These are phyloP conservation scores for Entomortierella lignicola DNA, from an alignment of 192 early-diverging fungal species.

Conservation along the genomic window DNA sequence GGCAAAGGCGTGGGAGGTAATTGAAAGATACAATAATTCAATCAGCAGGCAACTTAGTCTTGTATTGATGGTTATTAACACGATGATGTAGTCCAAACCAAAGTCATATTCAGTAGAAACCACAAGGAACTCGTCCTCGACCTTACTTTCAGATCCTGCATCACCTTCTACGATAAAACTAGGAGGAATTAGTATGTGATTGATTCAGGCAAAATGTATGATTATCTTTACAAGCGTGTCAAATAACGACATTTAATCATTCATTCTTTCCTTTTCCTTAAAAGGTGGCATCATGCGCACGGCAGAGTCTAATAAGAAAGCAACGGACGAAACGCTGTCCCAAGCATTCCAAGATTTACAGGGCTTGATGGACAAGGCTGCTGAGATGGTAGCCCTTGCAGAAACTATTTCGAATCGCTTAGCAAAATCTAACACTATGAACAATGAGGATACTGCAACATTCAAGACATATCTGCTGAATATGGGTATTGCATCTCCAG, in stretches of 20 bases:
- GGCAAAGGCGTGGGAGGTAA: constrained; percentile 74
- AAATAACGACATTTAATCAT: too few relatives aligned
- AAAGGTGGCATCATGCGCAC: constrained; percentile 72
- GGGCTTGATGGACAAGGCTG: constrained; percentile 87
- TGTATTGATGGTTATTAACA: background rate
- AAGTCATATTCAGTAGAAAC: background rate
- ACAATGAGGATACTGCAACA: constrained; percentile 64
- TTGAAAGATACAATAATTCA: too few relatives aligned
- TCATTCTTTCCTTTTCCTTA: too few relatives aligned
- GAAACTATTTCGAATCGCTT: constrained; percentile 29
- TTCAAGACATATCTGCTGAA: constrained; percentile 83
- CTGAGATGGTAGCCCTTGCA: constrained; percentile 79
- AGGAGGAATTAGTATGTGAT: constrained; percentile 57
- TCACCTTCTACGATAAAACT: constrained; percentile 22
- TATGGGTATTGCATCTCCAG: constrained; percentile 90
- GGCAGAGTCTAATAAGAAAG: constrained; percentile 73
- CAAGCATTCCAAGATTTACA: constrained; percentile 93
- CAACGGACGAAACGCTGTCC: constrained; percentile 74
- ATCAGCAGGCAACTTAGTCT: too few relatives aligned
- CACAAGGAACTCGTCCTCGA: background rate
- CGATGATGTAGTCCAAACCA: constrained; percentile 15
- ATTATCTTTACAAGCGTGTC: too few relatives aligned
- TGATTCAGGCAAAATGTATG: too few relatives aligned
- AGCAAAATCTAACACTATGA: constrained; percentile 56
- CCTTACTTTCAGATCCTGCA: background rate